These are phyloP conservation scores for Nakazawaea wyomingensis DNA, from an alignment of 805 yeast species.

Conservation along the genomic window DNA sequence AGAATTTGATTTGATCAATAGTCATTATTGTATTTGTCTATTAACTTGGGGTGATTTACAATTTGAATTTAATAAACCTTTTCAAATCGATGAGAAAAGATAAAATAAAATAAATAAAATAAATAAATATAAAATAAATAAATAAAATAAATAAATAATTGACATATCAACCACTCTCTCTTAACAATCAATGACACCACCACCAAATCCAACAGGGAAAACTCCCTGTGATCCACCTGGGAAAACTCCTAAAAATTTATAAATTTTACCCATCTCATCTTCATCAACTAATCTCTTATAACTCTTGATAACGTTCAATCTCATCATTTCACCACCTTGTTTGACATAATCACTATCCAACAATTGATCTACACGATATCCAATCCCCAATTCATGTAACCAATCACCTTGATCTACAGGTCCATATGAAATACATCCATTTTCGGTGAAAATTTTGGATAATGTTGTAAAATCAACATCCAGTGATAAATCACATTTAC, in stretches of 20 bases:
- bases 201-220: conserved; percentile 54
- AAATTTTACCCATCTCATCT: conserved; percentile 68
- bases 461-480: conserved; percentile 78
- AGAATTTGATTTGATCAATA: conserved; percentile 56
- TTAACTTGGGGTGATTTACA: conserved; percentile 21
- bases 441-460: conserved; percentile 26
- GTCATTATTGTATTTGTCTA: conserved; percentile 49
- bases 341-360: conserved; percentile 39
- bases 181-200: conserved; percentile 18
- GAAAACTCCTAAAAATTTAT: conserved; percentile 63
- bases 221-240: conserved; percentile 33
- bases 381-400: conserved; percentile 71
- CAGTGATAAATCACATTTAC: conserved; percentile 74
- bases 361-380: conserved; percentile 59
- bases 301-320: conserved; percentile 47
- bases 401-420: conserved; percentile 77
- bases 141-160: conserved; percentile 6
- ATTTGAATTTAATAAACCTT: neutral
- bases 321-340: conserved; percentile 34
- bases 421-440: conserved; percentile 35
- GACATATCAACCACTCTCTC: no score
- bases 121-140: conserved; percentile 10
- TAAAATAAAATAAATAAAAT: neutral
- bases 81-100: conserved; percentile 1
- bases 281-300: conserved; percentile 61